These are phyloP conservation scores for Verbascum thapsus DNA, from an alignment of 257 asterid genomes.

Conservation along the genomic window DNA sequence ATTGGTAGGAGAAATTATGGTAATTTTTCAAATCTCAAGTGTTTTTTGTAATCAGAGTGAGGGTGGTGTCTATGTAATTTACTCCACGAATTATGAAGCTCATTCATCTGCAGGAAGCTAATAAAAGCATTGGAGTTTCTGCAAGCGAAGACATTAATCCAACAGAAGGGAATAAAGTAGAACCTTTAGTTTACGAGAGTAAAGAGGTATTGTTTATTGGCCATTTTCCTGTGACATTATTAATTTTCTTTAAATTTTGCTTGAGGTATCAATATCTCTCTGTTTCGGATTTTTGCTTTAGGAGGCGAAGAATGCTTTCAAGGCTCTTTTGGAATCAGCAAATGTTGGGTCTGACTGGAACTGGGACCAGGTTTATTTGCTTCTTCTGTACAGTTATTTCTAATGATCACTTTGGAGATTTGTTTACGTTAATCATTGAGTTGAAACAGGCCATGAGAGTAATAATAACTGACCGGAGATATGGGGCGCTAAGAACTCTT, in stretches of 20 bases:
- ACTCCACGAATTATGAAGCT: slow-evolving; percentile 22
- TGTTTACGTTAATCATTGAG: slow-evolving; percentile 28
- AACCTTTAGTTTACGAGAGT: slow-evolving; percentile 65
- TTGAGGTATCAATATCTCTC: neutral
- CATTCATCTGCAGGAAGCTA: slow-evolving; percentile 54
- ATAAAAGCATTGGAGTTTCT: slow-evolving; percentile 41
- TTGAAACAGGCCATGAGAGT: slow-evolving; percentile 80
- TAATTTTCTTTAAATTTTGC: neutral
- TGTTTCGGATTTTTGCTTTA: slow-evolving; percentile 32
- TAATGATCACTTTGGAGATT: slow-evolving; percentile 23
- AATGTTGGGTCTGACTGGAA: slow-evolving; percentile 88
- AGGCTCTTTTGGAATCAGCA: slow-evolving; percentile 69
- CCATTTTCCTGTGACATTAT: slow-evolving; percentile 14
- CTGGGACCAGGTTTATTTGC: slow-evolving; percentile 83
- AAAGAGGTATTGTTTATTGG: slow-evolving; percentile 63
- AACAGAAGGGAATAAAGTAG: slow-evolving; percentile 63
- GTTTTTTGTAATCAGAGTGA: too few relatives aligned
- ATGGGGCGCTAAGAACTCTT: slow-evolving; percentile 77
- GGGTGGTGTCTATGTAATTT: neutral
- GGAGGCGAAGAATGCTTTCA: slow-evolving; percentile 91
- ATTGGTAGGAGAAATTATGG: slow-evolving; percentile 2
- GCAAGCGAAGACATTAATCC: slow-evolving; percentile 42
- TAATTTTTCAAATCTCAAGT: too few relatives aligned
- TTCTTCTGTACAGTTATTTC: slow-evolving; percentile 25
- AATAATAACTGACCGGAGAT: slow-evolving; percentile 80